These are phyloP conservation scores for Plasmodium fragile DNA, from an alignment of 169 alveolate genomes.

Conservation along the genomic window DNA sequence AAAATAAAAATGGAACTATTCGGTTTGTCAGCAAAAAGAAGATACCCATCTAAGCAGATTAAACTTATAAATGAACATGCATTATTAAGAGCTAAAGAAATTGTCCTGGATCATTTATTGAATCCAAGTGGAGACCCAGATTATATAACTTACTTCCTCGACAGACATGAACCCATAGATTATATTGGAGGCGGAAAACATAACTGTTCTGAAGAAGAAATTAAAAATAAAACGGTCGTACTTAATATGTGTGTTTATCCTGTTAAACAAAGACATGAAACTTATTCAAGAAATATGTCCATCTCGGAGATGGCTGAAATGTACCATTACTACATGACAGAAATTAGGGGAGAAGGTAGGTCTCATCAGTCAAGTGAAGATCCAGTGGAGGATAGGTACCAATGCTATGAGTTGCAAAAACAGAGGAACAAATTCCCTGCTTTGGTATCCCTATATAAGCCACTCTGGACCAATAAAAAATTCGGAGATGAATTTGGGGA, in stretches of 20 bases:
- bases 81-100: conserved; percentile 65
- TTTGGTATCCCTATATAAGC: conserved; percentile 80
- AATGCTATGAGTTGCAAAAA: conserved; percentile 78
- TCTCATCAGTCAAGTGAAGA: conserved; percentile 78
- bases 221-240: conserved; percentile 61
- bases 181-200: conserved; percentile 74
- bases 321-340: conserved; percentile 84
- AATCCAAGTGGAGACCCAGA: conserved; percentile 68
- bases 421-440: conserved; percentile 82
- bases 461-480: conserved; percentile 85
- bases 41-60: conserved; percentile 58
- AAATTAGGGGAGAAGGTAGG: conserved; percentile 84
- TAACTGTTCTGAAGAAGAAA: conserved; percentile 35
- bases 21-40: conserved; percentile 50
- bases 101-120: conserved; percentile 40
- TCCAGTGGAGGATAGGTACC: conserved; percentile 75
- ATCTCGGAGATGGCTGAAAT: conserved; percentile 87
- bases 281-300: conserved; percentile 66
- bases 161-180: conserved; percentile 69
- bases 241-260: conserved; percentile 67
- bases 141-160: conserved; percentile 41
- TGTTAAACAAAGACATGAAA: conserved; percentile 60
- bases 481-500: conserved; percentile 88
- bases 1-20: conserved; percentile 42
- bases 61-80: conserved; percentile 73